Conservation (phyloP, 495 filamentous ascomycete species). For the Aspergillus conjunctus region DNA sequence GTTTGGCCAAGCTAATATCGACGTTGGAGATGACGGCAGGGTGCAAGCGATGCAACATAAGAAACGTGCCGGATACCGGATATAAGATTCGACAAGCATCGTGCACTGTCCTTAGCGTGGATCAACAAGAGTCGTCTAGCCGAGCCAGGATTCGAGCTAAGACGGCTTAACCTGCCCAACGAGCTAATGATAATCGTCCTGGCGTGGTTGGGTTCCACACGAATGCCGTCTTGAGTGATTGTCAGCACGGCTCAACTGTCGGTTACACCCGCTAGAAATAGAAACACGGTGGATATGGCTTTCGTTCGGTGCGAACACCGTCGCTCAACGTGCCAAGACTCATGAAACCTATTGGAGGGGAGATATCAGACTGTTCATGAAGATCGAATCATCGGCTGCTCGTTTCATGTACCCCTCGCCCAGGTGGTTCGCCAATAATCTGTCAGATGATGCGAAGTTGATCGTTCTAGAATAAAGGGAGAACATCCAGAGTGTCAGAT, state of each 20-base stretch:
- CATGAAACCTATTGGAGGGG: conserved; percentile 2
- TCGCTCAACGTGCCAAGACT: not conserved
- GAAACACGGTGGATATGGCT: not conserved
- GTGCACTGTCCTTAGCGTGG: not conserved
- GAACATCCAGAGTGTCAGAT: too few relatives aligned
- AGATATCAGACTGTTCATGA: too few relatives aligned
- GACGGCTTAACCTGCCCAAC: not conserved
- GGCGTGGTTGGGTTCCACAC: too few relatives aligned
- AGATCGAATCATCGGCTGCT: too few relatives aligned
- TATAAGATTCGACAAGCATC: conserved; percentile 6
- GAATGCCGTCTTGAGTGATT: not conserved
- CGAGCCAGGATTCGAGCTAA: not conserved
- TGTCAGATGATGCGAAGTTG: too few relatives aligned
- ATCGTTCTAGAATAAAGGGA: too few relatives aligned
- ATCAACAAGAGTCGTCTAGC: not conserved
- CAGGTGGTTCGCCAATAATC: too few relatives aligned
- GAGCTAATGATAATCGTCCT: not conserved
- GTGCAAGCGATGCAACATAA: not conserved
- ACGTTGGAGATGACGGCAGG: too few relatives aligned
- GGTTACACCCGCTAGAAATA: not conserved
- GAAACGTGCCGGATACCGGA: conserved; percentile 1
- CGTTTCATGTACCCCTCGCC: too few relatives aligned
- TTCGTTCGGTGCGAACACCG: not conserved
- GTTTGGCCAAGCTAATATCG: not conserved
- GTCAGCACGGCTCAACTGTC: not conserved